These are phyloP conservation scores for Musa troglodytarum DNA, from an alignment of 176 grass and related monocot genomes.

Conservation along the genomic window DNA sequence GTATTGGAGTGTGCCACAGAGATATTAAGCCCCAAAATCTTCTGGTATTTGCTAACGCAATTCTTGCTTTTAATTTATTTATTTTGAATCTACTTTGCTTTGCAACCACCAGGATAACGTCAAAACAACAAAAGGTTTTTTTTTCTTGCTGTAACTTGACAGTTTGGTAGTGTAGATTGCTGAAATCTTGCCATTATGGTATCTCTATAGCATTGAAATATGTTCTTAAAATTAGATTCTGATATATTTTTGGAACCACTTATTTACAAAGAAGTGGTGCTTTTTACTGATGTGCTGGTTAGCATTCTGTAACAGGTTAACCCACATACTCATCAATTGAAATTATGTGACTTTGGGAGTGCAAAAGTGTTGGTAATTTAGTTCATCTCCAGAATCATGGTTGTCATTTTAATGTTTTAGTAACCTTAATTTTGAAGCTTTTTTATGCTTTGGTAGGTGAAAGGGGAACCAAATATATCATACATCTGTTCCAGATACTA, in stretches of 20 bases:
- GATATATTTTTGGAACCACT: too few species aligned
- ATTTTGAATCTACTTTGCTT: conserved; percentile 11
- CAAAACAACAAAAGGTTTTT: too few species aligned
- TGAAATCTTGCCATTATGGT: too few species aligned
- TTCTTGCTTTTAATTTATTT: background rate
- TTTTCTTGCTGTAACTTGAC: too few species aligned
- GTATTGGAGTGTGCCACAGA: conserved; percentile 67
- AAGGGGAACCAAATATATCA: conserved; percentile 86
- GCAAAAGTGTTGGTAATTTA: conserved; percentile 72
- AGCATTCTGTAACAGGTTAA: conserved; percentile 43
- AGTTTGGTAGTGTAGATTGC: too few species aligned
- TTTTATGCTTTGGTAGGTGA: conserved; percentile 36
- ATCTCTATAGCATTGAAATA: too few species aligned
- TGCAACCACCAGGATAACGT: too few species aligned
- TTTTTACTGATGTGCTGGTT: background rate
- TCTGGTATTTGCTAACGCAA: conserved; percentile 33
- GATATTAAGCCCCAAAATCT: conserved; percentile 94
- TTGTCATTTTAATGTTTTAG: too few species aligned
- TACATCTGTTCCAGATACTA: conserved; percentile 94
- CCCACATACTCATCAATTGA: conserved; percentile 74
- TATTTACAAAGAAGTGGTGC: too few species aligned
- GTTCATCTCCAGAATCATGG: background rate
- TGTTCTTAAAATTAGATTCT: too few species aligned
- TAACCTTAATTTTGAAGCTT: conserved; percentile 16
- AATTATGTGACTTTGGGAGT: conserved; percentile 77